Evolutionary conservation across 768 basidiomycete species (phyloP).

Genomic region (Termitomyces sp.): DNA sequence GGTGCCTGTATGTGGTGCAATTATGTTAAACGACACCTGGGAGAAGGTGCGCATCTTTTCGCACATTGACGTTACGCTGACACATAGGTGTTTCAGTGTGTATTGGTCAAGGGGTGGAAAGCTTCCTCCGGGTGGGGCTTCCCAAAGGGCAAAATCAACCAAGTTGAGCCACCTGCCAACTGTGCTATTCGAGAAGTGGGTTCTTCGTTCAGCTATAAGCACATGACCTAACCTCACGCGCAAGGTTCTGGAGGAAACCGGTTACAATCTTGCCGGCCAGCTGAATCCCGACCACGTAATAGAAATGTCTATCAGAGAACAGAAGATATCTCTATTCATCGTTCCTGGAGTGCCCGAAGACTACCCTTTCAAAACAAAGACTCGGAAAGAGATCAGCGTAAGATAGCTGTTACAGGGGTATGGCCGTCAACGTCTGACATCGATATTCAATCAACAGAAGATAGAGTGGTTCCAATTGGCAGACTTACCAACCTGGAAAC

Average conservation of each 20-base stretch:
- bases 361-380: constrained; percentile 88
- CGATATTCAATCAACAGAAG: constrained; percentile 51
- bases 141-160: constrained; percentile 99
- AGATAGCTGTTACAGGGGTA: constrained; percentile 22
- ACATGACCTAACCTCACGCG: constrained; percentile 8
- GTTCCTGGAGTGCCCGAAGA: constrained; percentile 87
- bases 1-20: constrained; percentile 97
- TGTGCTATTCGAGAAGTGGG: constrained; percentile 93
- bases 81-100: constrained; percentile 54
- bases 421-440: constrained; percentile 17
- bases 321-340: constrained; percentile 88
- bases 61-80: constrained; percentile 6
- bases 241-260: constrained; percentile 95
- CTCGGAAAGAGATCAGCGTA: constrained; percentile 98
- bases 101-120: constrained; percentile 99
- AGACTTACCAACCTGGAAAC: constrained; percentile 93
- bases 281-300: constrained; percentile 69
- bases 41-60: constrained; percentile 68
- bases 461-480: constrained; percentile 93
- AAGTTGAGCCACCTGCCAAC: constrained; percentile 76
- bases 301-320: constrained; percentile 85
- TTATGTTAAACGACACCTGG: constrained; percentile 89
- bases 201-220: constrained; percentile 4
- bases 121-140: constrained; percentile 98
- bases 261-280: constrained; percentile 79